Evolutionary conservation across 2,329 filamentous ascomycete species (phyloP), one percentile per base, ranked within the genome.

Genomic region (Pseudocercospora cruenta): DNA sequence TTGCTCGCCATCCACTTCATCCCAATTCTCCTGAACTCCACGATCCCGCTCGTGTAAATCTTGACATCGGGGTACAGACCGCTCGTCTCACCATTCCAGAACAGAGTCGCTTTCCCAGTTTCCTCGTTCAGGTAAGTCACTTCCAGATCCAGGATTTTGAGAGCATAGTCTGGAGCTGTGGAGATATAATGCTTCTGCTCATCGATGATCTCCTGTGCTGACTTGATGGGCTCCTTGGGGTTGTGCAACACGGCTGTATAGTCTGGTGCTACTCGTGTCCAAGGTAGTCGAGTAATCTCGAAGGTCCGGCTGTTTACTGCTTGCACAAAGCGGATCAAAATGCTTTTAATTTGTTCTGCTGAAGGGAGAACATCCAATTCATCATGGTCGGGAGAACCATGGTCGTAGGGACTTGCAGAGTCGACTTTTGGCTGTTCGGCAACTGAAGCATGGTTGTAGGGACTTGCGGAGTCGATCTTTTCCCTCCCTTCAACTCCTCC

Each of bases 71-170:
- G 26, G 21, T 55, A 55, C 10, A 55, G 14, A 3, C 51, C 51
- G 16, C 16, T 28, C 0, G 51, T 55, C 51, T 55, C 22, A 9
- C 10, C 24, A 28, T 26, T 55, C 21, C 24, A 55, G 51, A 55
- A 55, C 51, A 31, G 4, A 16, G 16, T 31, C 8, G 51, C 51
- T n/a, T 31, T 26, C 16, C 51, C 51, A 16, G 7, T 28, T n/a
- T 55, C 51, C 24, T 55, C 51, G 26, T 55, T 55, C 51, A 55
- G 16, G 51, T 55, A 55, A 16, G 16, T 55, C 4, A 55, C 51
- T 55, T 55, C 51, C 16, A 55, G 26, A 19, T 55, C 51, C 51
- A 55, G 22, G 4, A 55, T 26, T 7, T 26, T 24, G 7, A 55
- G 24, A 10, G 26, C 10, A 22, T 55, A 55, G 12, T 55, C 24